phyloP scores from a whole-genome alignment of 169 alveolate species.

The Plasmodium gaboni region DNA sequence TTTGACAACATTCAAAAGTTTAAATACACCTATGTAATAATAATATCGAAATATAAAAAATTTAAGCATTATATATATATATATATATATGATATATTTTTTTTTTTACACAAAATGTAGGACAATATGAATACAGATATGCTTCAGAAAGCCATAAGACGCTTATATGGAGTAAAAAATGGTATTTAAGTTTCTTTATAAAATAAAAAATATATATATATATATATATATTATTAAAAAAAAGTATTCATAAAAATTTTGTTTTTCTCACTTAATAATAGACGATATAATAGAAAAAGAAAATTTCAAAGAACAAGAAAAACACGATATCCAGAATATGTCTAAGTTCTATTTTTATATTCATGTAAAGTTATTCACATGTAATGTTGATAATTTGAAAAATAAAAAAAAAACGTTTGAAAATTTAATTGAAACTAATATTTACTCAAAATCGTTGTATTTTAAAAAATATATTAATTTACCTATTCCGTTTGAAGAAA shows the following conservation, averaged over 20 bases:
- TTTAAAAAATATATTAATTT: conserved; percentile 60
- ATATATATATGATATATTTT: conserved; percentile 4
- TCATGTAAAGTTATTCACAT: conserved; percentile 64
- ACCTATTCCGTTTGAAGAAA: conserved; percentile 72
- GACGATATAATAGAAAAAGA: conserved; percentile 43
- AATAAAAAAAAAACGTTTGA: conserved; percentile 45
- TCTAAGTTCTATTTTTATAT: conserved; percentile 69
- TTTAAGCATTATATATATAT: not conserved
- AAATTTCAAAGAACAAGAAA: conserved; percentile 23
- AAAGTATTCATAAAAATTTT: not conserved
- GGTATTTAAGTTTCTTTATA: conserved; percentile 14
- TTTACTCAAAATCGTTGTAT: conserved; percentile 57
- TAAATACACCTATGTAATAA: conserved; percentile 63
- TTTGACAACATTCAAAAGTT: conserved; percentile 67
- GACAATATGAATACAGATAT: conserved; percentile 52
- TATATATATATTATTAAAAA: not conserved
- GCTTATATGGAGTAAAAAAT: conserved; percentile 44
- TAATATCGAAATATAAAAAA: conserved; percentile 1
- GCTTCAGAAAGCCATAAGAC: conserved; percentile 73
- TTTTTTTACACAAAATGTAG: conserved; percentile 14
- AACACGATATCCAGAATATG: conserved; percentile 9
- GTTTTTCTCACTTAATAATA: not conserved
- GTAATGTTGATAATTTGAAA: conserved; percentile 38
- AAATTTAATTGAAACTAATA: conserved; percentile 59
- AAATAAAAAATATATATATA: not conserved